phyloP scores from a whole-genome alignment of 2,329 filamentous ascomycete genomes.

The Helotiales sp. region DNA sequence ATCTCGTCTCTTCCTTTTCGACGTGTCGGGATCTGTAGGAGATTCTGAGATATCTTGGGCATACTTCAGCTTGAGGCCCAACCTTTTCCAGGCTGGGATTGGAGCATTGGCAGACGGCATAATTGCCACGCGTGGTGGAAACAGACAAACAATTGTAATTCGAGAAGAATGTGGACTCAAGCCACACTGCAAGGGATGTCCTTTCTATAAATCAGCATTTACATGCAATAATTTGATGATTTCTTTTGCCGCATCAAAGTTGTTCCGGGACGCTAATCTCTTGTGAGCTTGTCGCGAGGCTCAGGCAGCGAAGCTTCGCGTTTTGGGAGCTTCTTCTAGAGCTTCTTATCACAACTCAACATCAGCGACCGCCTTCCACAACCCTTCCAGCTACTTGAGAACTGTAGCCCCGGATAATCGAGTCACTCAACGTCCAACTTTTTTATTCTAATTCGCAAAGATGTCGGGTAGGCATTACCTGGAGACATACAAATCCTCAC shows the following conservation, averaged over 20 bases:
- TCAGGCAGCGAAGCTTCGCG: neutral
- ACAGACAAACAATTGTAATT: constrained; percentile 10
- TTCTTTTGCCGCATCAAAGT: neutral
- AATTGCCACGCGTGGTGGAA: constrained; percentile 2
- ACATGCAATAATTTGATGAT: neutral
- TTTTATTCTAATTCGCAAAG: constrained; percentile 18
- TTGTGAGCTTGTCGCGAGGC: neutral
- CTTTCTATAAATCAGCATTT: neutral
- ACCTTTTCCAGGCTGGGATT: constrained; percentile 59
- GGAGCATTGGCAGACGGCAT: constrained; percentile 28
- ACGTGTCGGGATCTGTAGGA: constrained; percentile 16
- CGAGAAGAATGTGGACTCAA: constrained; percentile 11
- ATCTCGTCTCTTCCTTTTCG: constrained; percentile 30
- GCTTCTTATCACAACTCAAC: neutral
- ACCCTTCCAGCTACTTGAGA: neutral
- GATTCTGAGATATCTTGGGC: constrained; percentile 38
- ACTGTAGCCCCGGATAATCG: constrained; percentile 10
- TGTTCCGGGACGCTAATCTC: neutral
- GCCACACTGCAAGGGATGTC: constrained; percentile 10
- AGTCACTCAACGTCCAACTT: neutral
- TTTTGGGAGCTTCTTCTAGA: neutral
- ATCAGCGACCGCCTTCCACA: neutral
- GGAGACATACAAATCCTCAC: constrained; percentile 12
- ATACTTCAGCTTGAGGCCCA: constrained; percentile 60
- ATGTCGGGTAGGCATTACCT: constrained; percentile 39